Percentiles rank a stretch among this genome's conserved stretches.
Conservation (phyloP, 306 rosid genomes). For the Lupinus albus region DNA sequence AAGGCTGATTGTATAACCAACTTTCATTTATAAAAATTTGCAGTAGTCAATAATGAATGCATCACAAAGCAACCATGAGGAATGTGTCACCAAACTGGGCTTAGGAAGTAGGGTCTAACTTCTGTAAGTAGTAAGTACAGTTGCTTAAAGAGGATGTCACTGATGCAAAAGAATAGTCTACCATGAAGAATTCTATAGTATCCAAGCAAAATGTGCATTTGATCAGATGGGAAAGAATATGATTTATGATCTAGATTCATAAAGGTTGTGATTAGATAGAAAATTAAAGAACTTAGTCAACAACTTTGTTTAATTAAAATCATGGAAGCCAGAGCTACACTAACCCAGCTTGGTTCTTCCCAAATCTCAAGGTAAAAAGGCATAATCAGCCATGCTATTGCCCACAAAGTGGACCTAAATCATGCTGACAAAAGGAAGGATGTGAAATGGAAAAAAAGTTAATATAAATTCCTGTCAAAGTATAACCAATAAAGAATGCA, state of each 20-base stretch:
- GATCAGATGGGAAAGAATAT: no score
- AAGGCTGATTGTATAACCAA: no score
- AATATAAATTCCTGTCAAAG: slow-evolving; percentile 5
- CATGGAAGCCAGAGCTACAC: slow-evolving; percentile 21
- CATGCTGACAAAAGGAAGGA: slow-evolving; percentile 15
- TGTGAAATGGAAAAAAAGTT: neutral
- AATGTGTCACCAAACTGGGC: neutral
- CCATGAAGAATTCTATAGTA: no score
- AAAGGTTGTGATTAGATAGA: neutral
- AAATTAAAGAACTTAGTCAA: slow-evolving; percentile 6
- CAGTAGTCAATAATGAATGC: no score
- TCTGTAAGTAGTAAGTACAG: no score
- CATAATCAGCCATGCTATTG: neutral
- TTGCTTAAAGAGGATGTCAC: no score
- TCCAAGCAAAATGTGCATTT: no score
- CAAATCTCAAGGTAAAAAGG: neutral
- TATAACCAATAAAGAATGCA: slow-evolving; percentile 17
- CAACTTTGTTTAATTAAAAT: slow-evolving; percentile 3
- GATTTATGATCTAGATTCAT: neutral
- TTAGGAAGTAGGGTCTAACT: neutral
- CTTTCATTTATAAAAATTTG: no score
- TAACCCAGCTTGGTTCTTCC: neutral
- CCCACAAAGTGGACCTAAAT: slow-evolving; percentile 15
- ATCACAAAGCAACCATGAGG: neutral
- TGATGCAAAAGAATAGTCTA: no score